phyloP scores from a whole-genome alignment of 805 yeast species.

The Zygoascus biomembranicola region DNA sequence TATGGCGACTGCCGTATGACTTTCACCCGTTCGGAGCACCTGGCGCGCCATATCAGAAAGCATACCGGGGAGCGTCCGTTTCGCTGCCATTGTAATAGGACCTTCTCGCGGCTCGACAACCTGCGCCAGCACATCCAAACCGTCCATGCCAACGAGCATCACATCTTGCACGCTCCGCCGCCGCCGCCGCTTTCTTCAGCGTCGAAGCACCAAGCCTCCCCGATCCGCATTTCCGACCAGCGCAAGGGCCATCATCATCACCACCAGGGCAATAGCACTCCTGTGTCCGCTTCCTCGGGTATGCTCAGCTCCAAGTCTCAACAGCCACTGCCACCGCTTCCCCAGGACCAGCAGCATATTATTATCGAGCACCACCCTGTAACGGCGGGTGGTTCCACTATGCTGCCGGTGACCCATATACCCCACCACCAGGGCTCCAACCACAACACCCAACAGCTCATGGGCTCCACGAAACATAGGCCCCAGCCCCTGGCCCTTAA shows the following conservation, averaged over 20 bases:
- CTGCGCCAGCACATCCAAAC: constrained; percentile 88
- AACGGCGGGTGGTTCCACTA: background rate
- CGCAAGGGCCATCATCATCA: constrained; percentile 10
- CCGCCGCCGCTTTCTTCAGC: constrained; percentile 10
- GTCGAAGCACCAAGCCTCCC: constrained; percentile 2
- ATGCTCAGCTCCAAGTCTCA: background rate
- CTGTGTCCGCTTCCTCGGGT: background rate
- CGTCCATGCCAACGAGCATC: constrained; percentile 51
- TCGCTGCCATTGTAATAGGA: constrained; percentile 68
- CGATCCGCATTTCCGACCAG: constrained; percentile 6
- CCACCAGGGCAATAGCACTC: constrained; percentile 1
- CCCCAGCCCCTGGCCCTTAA: constrained; percentile 13
- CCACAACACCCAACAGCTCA: constrained; percentile 1
- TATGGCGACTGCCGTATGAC: constrained; percentile 83
- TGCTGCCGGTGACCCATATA: background rate
- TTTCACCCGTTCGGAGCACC: constrained; percentile 84
- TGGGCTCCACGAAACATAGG: constrained; percentile 8
- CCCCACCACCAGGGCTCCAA: background rate
- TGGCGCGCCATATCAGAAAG: constrained; percentile 85
- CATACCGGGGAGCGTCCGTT: constrained; percentile 95
- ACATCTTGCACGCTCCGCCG: constrained; percentile 19
- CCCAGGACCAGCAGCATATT: constrained; percentile 1
- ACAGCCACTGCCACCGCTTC: constrained; percentile 11
- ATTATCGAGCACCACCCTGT: background rate
- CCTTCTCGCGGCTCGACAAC: constrained; percentile 79